Percentiles rank a stretch among this genome's conserved stretches.
Evolutionary conservation across 2,329 filamentous ascomycete genomes (phyloP).

Genomic region (Neurospora sp.): DNA sequence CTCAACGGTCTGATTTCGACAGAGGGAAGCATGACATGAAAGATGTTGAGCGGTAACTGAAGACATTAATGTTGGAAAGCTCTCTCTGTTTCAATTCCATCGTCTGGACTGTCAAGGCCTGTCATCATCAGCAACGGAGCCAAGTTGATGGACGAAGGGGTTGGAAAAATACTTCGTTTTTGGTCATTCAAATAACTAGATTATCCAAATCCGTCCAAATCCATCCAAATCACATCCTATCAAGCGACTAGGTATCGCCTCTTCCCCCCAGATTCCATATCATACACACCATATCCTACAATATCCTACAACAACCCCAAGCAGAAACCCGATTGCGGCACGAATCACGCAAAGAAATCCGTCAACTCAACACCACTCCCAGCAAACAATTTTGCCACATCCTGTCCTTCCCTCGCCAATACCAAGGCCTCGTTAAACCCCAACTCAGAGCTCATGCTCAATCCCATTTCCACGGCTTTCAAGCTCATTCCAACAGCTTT

Average conservation of each 20-base stretch:
- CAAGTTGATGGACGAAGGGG: not conserved
- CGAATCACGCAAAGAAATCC: not conserved
- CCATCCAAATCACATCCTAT: not conserved
- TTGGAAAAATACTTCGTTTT: not conserved
- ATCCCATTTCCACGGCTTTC: not conserved
- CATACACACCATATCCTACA: not conserved
- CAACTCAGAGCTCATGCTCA: not conserved
- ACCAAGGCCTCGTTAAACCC: not conserved
- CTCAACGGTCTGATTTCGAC: not conserved
- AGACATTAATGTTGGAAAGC: not conserved
- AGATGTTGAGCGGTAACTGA: not conserved
- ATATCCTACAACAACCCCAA: not conserved
- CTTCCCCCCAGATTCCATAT: not conserved
- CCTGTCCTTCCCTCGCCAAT: not conserved
- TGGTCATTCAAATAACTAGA: not conserved
- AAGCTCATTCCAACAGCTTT: not conserved
- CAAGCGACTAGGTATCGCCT: not conserved
- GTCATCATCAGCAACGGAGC: not conserved
- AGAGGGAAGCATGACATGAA: not conserved
- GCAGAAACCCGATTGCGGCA: not conserved
- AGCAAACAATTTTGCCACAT: not conserved
- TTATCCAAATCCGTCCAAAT: not conserved
- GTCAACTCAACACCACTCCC: not conserved
- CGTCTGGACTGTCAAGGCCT: not conserved
- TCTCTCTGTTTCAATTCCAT: not conserved